phyloP scores from a whole-genome alignment of 768 basidiomycete species.

The Termitomyces sp. region DNA sequence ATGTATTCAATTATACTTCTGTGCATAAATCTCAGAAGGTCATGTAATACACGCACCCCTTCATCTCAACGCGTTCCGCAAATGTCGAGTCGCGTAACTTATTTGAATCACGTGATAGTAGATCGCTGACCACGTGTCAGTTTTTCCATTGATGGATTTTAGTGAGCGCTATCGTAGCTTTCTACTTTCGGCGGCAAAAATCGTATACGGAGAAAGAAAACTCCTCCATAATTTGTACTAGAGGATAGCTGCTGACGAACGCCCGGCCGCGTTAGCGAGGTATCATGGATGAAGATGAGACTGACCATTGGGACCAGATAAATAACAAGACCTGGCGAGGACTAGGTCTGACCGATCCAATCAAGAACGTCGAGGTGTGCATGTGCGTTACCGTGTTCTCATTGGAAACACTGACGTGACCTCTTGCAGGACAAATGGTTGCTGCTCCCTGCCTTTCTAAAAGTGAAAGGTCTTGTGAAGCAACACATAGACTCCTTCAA shows the following conservation, averaged over 20 bases:
- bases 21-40: neutral
- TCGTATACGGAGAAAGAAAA: neutral
- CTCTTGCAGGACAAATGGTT: constrained; percentile 92
- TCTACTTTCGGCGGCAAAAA: neutral
- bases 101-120: constrained; percentile 7
- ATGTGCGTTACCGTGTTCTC: neutral
- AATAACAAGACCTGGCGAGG: constrained; percentile 67
- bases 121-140: constrained; percentile 5
- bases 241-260: neutral
- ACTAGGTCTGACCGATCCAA: constrained; percentile 79
- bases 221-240: neutral
- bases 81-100: neutral
- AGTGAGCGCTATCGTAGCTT: too few relatives aligned
- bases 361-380: constrained; percentile 86
- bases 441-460: constrained; percentile 90
- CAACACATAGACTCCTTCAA: constrained; percentile 99
- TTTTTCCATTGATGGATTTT: too few relatives aligned
- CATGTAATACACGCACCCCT: neutral
- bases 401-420: constrained; percentile 5
- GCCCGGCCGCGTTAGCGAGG: neutral
- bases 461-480: constrained; percentile 98
- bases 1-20: too few relatives aligned
- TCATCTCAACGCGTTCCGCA: too few relatives aligned
- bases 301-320: constrained; percentile 56
- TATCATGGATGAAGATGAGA: constrained; percentile 21